These are phyloP conservation scores for Crithidia expoeki DNA, from an alignment of 208 protist species.

Conservation along the genomic window DNA sequence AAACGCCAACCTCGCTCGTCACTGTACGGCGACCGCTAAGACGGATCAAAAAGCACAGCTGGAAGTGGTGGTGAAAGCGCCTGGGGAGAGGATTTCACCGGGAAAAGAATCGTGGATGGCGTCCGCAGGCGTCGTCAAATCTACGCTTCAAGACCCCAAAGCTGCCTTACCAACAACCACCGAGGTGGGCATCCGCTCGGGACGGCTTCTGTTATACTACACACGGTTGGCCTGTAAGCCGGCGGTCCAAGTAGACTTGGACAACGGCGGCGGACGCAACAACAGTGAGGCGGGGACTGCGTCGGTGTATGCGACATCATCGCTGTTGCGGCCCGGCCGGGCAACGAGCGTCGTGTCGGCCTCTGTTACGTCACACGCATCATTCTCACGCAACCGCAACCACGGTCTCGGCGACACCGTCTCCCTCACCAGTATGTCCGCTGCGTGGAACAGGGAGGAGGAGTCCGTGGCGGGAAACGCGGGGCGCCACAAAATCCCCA, in stretches of 20 bases:
- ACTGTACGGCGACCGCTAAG: slow-evolving; percentile 12
- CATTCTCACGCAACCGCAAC: neutral
- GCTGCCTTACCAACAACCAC: too few species aligned
- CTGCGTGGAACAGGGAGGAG: slow-evolving; percentile 33
- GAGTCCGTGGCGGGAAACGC: neutral
- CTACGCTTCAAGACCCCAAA: too few species aligned
- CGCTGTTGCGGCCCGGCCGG: neutral
- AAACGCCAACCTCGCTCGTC: slow-evolving; percentile 1
- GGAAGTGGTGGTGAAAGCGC: neutral
- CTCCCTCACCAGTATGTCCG: slow-evolving; percentile 33
- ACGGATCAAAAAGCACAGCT: neutral
- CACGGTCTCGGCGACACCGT: slow-evolving; percentile 3
- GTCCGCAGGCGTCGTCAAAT: neutral
- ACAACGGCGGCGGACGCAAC: too few species aligned
- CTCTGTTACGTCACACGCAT: neutral
- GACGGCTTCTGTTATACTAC: slow-evolving; percentile 31
- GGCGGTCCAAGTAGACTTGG: too few species aligned
- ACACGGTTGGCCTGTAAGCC: slow-evolving; percentile 11
- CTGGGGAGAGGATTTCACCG: neutral
- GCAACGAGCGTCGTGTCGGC: neutral
- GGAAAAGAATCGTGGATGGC: neutral
- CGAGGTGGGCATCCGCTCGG: slow-evolving; percentile 19
- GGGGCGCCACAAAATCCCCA: neutral
- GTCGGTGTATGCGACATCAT: neutral
- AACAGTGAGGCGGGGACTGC: neutral